These are phyloP conservation scores for Podospora bellae-mahoneyi DNA, from an alignment of 495 filamentous ascomycete genomes.

Conservation along the genomic window DNA sequence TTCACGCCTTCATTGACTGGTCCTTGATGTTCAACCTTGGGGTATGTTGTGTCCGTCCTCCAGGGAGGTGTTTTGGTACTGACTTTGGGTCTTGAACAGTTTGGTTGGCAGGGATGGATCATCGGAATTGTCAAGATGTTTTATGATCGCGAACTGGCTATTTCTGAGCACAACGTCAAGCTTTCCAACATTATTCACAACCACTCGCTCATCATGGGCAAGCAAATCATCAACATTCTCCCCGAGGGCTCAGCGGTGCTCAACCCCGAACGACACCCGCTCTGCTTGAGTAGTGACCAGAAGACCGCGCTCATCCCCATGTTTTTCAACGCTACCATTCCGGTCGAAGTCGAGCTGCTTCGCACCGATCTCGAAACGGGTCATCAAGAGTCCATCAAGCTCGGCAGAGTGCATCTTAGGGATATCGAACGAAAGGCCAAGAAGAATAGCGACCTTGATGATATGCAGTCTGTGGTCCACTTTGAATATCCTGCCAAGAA, in stretches of 20 bases:
- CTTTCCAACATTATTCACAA: constrained; percentile 82
- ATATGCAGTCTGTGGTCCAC: constrained; percentile 50
- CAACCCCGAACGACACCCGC: constrained; percentile 71
- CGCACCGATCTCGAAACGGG: constrained; percentile 80
- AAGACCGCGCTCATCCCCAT: constrained; percentile 70
- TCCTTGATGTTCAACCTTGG: constrained; percentile 91
- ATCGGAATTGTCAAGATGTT: constrained; percentile 66
- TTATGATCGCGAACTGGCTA: constrained; percentile 85
- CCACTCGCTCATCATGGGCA: constrained; percentile 85
- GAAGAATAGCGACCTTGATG: constrained; percentile 43
- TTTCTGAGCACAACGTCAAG: constrained; percentile 85
- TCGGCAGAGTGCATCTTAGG: constrained; percentile 55
- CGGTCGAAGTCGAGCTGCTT: constrained; percentile 77
- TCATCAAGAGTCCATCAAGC: constrained; percentile 69
- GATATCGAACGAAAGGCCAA: constrained; percentile 57
- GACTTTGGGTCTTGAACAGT: constrained; percentile 42
- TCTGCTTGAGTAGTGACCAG: constrained; percentile 68
- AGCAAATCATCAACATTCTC: constrained; percentile 93
- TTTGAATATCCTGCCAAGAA: constrained; percentile 67
- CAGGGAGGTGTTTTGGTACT: constrained; percentile 15
- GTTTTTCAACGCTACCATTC: constrained; percentile 86
- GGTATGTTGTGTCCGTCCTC: constrained; percentile 42
- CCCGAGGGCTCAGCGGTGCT: constrained; percentile 90
- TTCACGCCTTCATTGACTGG: constrained; percentile 68
- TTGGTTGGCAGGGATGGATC: constrained; percentile 63